Percentiles rank a stretch among this genome's conserved stretches.
Evolutionary conservation across 176 grass and related monocot genomes (phyloP).

Genomic region (Urochloa ruziziensis): DNA sequence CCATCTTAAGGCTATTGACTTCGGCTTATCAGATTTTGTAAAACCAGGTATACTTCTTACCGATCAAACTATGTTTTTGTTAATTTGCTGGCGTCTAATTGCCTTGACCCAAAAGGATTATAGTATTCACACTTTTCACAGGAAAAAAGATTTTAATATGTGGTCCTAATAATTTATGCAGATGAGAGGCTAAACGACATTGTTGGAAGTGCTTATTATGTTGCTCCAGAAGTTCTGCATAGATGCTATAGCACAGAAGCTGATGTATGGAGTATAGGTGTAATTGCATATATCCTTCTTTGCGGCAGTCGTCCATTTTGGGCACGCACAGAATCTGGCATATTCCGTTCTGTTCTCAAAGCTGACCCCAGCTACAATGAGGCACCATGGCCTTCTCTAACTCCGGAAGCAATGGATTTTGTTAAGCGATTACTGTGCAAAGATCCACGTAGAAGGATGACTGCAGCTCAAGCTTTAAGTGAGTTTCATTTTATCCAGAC

Average conservation of each 20-base stretch:
- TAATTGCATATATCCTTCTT: constrained; percentile 84
- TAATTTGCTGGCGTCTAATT: neutral
- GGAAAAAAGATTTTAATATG: neutral
- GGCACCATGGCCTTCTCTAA: constrained; percentile 71
- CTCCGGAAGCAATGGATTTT: constrained; percentile 75
- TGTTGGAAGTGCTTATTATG: constrained; percentile 93
- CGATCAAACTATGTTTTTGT: neutral
- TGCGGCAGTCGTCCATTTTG: constrained; percentile 87
- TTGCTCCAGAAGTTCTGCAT: constrained; percentile 88
- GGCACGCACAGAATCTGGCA: constrained; percentile 83
- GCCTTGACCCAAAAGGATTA: neutral
- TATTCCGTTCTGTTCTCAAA: constrained; percentile 83
- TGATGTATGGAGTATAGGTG: constrained; percentile 90
- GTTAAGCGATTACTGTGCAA: constrained; percentile 74
- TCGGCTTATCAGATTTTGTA: constrained; percentile 83
- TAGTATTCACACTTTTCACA: neutral
- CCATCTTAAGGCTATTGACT: constrained; percentile 77
- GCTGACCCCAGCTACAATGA: constrained; percentile 76
- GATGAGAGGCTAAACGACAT: constrained; percentile 93
- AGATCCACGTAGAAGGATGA: constrained; percentile 90
- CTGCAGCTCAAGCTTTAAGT: constrained; percentile 79
- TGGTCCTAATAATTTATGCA: constrained; percentile 34
- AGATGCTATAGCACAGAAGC: constrained; percentile 84
- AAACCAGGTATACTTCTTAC: constrained; percentile 65
- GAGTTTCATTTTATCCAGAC: constrained; percentile 10